These are phyloP conservation scores for Amylostereum chailletii DNA, from an alignment of 1,284 basidiomycete genomes.

Conservation along the genomic window DNA sequence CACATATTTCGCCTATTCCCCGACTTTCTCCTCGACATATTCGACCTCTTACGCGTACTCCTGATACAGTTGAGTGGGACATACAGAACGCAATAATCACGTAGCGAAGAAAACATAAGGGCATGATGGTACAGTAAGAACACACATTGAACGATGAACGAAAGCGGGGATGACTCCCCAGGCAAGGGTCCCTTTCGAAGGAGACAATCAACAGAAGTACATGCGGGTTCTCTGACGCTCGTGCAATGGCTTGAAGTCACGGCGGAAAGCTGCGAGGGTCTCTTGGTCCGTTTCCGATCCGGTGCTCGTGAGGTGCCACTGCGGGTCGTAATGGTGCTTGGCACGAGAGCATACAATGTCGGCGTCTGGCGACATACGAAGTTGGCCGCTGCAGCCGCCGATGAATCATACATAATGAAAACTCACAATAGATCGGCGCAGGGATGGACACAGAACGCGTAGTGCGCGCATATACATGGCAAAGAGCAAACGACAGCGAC, in stretches of 20 bases:
- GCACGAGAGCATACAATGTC: constrained; percentile 74
- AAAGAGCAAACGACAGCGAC: constrained; percentile 63
- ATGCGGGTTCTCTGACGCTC: constrained; percentile 38
- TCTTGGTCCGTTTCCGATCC: constrained; percentile 35
- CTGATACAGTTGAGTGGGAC: no score
- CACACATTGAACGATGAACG: no score
- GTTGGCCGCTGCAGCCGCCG: no score
- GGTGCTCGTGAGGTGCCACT: constrained; percentile 35
- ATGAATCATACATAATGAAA: no score
- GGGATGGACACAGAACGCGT: constrained; percentile 79
- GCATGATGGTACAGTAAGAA: no score
- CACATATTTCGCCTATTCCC: no score
- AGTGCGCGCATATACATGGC: constrained; percentile 73
- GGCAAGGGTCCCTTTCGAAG: no score
- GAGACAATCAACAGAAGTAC: constrained; percentile 63
- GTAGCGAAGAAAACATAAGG: no score
- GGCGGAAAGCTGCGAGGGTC: constrained; percentile 39
- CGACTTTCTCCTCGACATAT: no score
- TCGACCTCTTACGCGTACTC: no score
- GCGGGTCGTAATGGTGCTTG: constrained; percentile 71
- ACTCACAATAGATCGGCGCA: constrained; percentile 74
- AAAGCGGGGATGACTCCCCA: no score
- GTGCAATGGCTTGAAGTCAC: constrained; percentile 50
- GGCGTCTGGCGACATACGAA: constrained; percentile 55
- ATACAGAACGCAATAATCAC: no score